Evolutionary conservation across 768 basidiomycete species (phyloP), one percentile per base, ranked within the genome.

Genomic region (Kockovaella imperatae): DNA sequence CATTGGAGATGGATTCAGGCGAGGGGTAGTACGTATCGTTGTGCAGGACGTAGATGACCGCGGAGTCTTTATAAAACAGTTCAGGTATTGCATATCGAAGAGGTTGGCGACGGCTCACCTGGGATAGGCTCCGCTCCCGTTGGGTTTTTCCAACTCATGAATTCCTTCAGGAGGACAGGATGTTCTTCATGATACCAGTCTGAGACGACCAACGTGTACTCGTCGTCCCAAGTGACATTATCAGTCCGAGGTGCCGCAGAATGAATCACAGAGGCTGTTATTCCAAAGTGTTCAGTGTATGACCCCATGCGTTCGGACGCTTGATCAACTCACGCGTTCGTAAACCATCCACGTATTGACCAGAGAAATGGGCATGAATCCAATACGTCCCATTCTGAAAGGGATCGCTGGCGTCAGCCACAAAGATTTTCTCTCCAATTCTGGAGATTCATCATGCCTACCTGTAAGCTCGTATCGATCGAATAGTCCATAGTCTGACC

Each of bases 171-270:
- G 28, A 93, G 77, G 7, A 70, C 74, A 1, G 71, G 39, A 51
- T 88, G 85, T 66, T 87, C 76, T 5, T 81, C 67, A 64, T 95
- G 88, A 64, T 96, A 96, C 91, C 93, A 97, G 68, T 96, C 91
- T 4, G 81, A 79, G 1, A 96, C 74, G 50, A 89, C 65, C 55
- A 97, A 75, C 17, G 86, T 91, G 73, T 80, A 90, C 57, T 96
- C 93, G 23, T 83, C 86, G 69, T 96, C 90, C 69, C 95, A 96
- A 8, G 54, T 56, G 68, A 87, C 25, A 43, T 61, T 47, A 42
- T 78, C 17, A 74, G 76, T 70, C 84, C 72, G 50, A 53, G 35
- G 60, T 62, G 3, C n/a, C 36, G 35, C 56, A 10, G 69, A 70
- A 60, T 85, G 84, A 42, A 96, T 78, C 41, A 91, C 64, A 36